These are phyloP conservation scores for Talaromyces sp. DNA, from an alignment of 2,329 filamentous ascomycete genomes.

Conservation along the genomic window DNA sequence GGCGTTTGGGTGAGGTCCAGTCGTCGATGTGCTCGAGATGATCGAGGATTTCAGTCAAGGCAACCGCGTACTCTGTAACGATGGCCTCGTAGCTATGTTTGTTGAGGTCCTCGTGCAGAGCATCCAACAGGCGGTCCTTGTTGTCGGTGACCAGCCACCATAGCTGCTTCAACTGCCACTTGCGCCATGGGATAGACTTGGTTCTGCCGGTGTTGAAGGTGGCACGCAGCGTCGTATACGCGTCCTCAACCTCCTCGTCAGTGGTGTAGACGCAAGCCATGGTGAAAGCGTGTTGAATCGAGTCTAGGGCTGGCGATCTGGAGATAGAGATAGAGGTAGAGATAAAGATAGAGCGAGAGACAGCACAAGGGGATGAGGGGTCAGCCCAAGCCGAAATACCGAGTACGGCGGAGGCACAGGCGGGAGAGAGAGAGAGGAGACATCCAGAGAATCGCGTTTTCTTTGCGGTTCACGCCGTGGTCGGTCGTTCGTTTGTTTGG, in stretches of 20 bases:
- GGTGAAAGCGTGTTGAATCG: neutral
- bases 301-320: neutral
- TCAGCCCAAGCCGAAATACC: too few species aligned
- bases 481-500: too few species aligned
- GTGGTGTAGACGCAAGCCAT: neutral
- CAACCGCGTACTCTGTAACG: slow-evolving; percentile 23
- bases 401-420: neutral
- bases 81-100: slow-evolving; percentile 30
- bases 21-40: slow-evolving; percentile 35
- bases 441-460: too few species aligned
- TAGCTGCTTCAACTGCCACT: slow-evolving; percentile 37
- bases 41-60: slow-evolving; percentile 33
- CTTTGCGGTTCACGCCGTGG: too few species aligned
- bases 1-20: slow-evolving; percentile 35
- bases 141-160: slow-evolving; percentile 42
- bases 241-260: neutral
- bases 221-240: neutral
- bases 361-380: neutral
- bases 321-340: neutral
- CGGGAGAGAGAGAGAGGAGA: too few species aligned
- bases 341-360: neutral
- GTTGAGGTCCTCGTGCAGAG: slow-evolving; percentile 31
- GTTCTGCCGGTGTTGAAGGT: slow-evolving; percentile 30
- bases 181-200: slow-evolving; percentile 35
- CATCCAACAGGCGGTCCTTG: slow-evolving; percentile 26